phyloP scores from a whole-genome alignment of 169 alveolate species.

The Eimeria acervulina region DNA sequence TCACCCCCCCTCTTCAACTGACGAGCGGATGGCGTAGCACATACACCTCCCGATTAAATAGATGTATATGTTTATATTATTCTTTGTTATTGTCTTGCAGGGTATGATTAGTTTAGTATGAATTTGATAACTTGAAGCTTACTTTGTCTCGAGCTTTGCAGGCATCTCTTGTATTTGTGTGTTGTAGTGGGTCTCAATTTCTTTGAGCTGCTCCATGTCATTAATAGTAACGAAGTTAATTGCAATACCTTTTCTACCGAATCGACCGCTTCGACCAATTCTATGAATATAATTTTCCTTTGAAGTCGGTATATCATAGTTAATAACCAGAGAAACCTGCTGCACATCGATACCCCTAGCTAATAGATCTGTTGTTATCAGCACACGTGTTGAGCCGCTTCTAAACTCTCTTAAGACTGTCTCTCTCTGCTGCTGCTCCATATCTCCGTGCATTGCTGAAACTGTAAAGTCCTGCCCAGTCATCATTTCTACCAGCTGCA shows the following conservation, averaged over 20 bases:
- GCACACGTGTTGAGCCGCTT: slow-evolving; percentile 98
- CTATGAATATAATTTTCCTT: slow-evolving; percentile 99
- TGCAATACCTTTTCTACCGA: slow-evolving; percentile 99
- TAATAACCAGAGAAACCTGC: slow-evolving; percentile 95
- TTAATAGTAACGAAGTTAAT: slow-evolving; percentile 98
- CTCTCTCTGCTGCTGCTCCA: slow-evolving; percentile 98
- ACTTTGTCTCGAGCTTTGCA: too few species aligned
- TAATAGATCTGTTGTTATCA: slow-evolving; percentile 99
- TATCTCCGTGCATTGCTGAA: slow-evolving; percentile 98
- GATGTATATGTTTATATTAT: too few species aligned
- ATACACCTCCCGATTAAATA: too few species aligned
- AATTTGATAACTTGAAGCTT: too few species aligned
- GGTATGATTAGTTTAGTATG: too few species aligned
- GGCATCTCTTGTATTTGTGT: slow-evolving; percentile 99
- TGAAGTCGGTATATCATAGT: slow-evolving; percentile 98
- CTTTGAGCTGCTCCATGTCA: slow-evolving; percentile 97
- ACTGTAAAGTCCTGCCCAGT: slow-evolving; percentile 97
- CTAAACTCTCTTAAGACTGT: slow-evolving; percentile 98
- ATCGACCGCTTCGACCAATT: slow-evolving; percentile 99
- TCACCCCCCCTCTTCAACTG: too few species aligned
- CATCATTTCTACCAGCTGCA: slow-evolving; percentile 96
- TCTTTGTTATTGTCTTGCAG: too few species aligned
- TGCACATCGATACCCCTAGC: slow-evolving; percentile 99
- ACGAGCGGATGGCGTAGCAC: too few species aligned
- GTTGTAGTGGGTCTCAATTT: slow-evolving; percentile 98